A percentile compares a stretch with the other conserved stretches of the same genome.
Evolutionary conservation across 306 rosid genomes (phyloP).

Genomic region (Trifolium pratense): DNA sequence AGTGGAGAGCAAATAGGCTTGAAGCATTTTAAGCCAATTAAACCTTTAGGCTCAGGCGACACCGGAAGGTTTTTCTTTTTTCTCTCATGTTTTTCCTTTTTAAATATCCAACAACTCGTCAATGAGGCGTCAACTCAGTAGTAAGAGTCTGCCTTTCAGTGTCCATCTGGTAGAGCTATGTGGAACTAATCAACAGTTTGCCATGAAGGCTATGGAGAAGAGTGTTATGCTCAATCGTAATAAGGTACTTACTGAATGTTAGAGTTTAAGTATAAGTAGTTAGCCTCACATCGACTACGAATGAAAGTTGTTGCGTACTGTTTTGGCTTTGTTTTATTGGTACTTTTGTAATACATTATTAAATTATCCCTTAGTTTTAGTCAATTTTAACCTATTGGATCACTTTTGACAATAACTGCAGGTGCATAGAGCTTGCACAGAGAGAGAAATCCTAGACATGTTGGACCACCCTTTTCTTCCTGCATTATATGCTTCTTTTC

Average conservation of each 20-base stretch:
- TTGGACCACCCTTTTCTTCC: constrained; percentile 99
- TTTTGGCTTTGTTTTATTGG: not conserved
- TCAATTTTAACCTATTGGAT: not conserved
- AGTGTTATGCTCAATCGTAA: constrained; percentile 86
- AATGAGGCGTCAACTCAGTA: no score
- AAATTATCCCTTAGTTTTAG: constrained; percentile 18
- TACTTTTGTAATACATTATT: constrained; percentile 1
- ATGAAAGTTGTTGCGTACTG: not conserved
- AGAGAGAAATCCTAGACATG: constrained; percentile 92
- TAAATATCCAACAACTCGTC: constrained; percentile 6
- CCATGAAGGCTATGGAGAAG: constrained; percentile 98
- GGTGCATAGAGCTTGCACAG: constrained; percentile 99
- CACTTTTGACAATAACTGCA: constrained; percentile 35
- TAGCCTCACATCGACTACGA: not conserved
- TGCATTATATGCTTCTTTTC: constrained; percentile 70
- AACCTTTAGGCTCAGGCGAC: constrained; percentile 93
- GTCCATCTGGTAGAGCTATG: constrained; percentile 80
- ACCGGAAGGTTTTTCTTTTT: constrained; percentile 75
- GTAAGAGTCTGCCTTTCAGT: constrained; percentile 43
- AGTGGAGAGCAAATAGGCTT: constrained; percentile 79
- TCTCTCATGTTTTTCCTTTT: constrained; percentile 21
- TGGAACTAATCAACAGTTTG: constrained; percentile 69
- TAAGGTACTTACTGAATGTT: constrained; percentile 61
- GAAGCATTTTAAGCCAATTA: constrained; percentile 87
- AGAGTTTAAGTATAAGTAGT: not conserved